Base-by-base conservation (phyloP, 352 stramenopile genomes). In the Phytophthora foliorum region DNA sequence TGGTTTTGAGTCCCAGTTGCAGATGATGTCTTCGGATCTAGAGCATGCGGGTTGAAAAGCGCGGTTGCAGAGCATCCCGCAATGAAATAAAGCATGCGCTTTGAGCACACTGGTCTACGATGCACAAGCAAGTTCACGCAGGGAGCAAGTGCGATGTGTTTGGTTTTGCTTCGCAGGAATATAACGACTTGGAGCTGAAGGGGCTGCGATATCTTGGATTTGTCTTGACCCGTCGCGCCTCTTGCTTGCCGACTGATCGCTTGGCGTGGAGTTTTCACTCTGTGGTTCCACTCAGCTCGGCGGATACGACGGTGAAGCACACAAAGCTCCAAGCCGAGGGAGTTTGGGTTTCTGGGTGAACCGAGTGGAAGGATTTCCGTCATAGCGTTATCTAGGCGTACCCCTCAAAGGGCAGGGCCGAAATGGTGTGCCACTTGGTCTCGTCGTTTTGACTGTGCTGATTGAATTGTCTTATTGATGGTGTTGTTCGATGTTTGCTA, bases 1-100 rank as follows among this genome's bases (percentile, higher is more conserved):
- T 58, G 98, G 82, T 70, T 98, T 95, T 69, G 94, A 99, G 69
- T 99, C 99, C 66, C 97, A 99, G 84, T 82, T 98, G 74, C 92
- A 98, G 68, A 75, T 94, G 64, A 67, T 91, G 55, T 72, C 61
- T 69, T 22, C 51, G 39, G 55, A 48, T 70, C 50, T 75, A 74
- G 50, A 78, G 52, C 45, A 52, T 75, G 50, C 45, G 24, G 44
- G 63, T 60, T 60, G 51, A 73, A 62, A 57, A 48, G 51, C 52
- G 61, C 11, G 41, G 38, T 57, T 75, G 56, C 56, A 46, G 51
- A 59, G 42, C 57, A 63, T 21, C 42, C 52, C 44, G 54, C 39
- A 70, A 60, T 67, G 44, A 74, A 76, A 77, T 76, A 79, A 68
- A 77, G 65, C 67, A 74, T 69, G 71, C 57, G 44, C 61, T 69